A percentile compares a stretch with the other conserved stretches of the same genome.
phyloP scores from a whole-genome alignment of 768 basidiomycete genomes.

The Cantharellus anzutake region DNA sequence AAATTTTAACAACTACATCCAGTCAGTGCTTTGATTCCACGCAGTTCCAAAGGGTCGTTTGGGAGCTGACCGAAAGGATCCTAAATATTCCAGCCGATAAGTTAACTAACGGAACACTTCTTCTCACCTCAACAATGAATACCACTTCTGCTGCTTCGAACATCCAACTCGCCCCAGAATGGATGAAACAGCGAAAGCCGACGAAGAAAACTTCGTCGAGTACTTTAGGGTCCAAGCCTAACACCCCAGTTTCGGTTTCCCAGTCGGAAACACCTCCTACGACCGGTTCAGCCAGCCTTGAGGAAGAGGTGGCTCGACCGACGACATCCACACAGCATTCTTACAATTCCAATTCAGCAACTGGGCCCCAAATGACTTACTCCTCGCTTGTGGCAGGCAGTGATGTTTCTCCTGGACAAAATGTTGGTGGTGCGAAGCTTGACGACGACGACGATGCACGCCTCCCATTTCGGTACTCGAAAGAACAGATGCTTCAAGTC shows the following conservation, averaged over 20 bases:
- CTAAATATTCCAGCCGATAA: too few relatives aligned
- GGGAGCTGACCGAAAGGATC: too few relatives aligned
- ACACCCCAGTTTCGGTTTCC: neutral
- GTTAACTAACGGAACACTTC: too few relatives aligned
- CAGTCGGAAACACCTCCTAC: neutral
- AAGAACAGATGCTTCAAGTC: conserved; percentile 66
- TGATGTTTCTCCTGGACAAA: neutral
- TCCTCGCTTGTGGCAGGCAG: neutral
- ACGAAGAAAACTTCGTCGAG: neutral
- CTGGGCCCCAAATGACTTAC: neutral
- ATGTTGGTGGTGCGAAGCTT: neutral
- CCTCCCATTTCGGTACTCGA: conserved; percentile 65
- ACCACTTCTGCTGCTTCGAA: too few relatives aligned
- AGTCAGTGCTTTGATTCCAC: too few relatives aligned
- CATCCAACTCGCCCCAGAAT: neutral
- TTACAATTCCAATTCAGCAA: neutral
- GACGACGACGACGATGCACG: conserved; percentile 15
- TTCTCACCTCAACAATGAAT: too few relatives aligned
- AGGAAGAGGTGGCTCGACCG: neutral
- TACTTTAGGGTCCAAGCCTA: neutral
- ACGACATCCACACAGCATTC: neutral
- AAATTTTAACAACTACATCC: too few relatives aligned
- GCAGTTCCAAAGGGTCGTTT: too few relatives aligned
- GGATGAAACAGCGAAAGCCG: neutral
- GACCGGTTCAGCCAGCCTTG: neutral